These are phyloP conservation scores for Globisporangium ultimum DNA, from an alignment of 352 stramenopile species.

Conservation along the genomic window DNA sequence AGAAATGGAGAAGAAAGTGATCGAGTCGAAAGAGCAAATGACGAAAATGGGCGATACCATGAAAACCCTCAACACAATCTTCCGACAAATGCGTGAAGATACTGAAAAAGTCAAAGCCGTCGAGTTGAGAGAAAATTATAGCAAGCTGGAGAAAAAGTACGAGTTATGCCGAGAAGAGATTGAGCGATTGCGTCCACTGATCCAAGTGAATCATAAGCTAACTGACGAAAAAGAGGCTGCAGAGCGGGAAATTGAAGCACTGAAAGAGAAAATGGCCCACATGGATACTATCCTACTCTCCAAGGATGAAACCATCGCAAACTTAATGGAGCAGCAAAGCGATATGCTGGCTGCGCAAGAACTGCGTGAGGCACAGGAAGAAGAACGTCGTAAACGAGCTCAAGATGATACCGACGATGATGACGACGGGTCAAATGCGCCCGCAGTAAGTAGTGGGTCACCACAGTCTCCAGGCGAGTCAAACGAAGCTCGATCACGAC, in stretches of 20 bases:
- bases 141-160: constrained; percentile 70
- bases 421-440: constrained; percentile 9
- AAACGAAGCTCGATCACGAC: background rate
- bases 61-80: constrained; percentile 92
- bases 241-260: constrained; percentile 22
- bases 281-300: constrained; percentile 36
- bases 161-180: constrained; percentile 56
- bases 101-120: constrained; percentile 86
- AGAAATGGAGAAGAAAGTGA: constrained; percentile 70
- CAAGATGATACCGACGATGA: constrained; percentile 44
- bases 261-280: constrained; percentile 38
- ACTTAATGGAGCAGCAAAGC: constrained; percentile 74
- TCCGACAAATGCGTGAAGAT: constrained; percentile 91
- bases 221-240: constrained; percentile 33
- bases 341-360: constrained; percentile 67
- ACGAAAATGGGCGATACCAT: constrained; percentile 91
- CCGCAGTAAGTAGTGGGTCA: too few relatives aligned
- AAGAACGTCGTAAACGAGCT: constrained; percentile 35
- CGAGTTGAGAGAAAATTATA: constrained; percentile 81
- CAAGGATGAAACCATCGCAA: constrained; percentile 67
- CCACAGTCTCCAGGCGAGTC: background rate
- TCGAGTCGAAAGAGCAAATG: constrained; percentile 76
- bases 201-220: constrained; percentile 49
- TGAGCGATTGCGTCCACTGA: constrained; percentile 49
- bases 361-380: constrained; percentile 42